These are phyloP conservation scores for Taphrina wiesneri DNA, from an alignment of 1,139 yeast species.

Conservation along the genomic window DNA sequence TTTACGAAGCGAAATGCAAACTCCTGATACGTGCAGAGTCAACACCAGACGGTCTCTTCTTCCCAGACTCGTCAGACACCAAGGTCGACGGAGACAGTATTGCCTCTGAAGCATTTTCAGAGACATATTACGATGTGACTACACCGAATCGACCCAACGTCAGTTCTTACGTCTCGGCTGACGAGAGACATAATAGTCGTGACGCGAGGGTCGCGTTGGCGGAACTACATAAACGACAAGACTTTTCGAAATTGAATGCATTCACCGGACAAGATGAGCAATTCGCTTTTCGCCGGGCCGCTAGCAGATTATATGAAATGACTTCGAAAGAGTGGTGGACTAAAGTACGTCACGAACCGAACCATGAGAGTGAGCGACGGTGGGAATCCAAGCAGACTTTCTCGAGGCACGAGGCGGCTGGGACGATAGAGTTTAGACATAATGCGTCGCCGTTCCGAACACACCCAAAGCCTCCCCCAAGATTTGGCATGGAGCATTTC, in stretches of 20 bases:
- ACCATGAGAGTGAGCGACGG: constrained; percentile 28
- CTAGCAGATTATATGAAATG: constrained; percentile 69
- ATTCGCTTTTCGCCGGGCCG: constrained; percentile 73
- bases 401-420: background rate
- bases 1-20: constrained; percentile 83
- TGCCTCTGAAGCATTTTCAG: constrained; percentile 50
- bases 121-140: constrained; percentile 59
- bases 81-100: constrained; percentile 29
- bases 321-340: constrained; percentile 57
- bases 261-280: constrained; percentile 78
- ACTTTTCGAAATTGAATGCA: constrained; percentile 56
- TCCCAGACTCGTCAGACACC: constrained; percentile 55
- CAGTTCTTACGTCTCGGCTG: constrained; percentile 56
- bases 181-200: background rate
- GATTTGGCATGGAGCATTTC: constrained; percentile 55
- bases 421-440: constrained; percentile 17
- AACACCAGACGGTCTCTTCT: constrained; percentile 76
- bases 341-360: constrained; percentile 28
- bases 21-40: constrained; percentile 87
- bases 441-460: constrained; percentile 34
- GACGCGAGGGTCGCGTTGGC: constrained; percentile 17
- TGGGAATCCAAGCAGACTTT: background rate
- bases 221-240: constrained; percentile 38
- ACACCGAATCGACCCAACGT: constrained; percentile 72
- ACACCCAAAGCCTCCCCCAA: constrained; percentile 49